Evolutionary conservation across 2,329 filamentous ascomycete genomes (phyloP), one percentile per base, ranked within the genome.

Genomic region (Cordyceps pruinosa): DNA sequence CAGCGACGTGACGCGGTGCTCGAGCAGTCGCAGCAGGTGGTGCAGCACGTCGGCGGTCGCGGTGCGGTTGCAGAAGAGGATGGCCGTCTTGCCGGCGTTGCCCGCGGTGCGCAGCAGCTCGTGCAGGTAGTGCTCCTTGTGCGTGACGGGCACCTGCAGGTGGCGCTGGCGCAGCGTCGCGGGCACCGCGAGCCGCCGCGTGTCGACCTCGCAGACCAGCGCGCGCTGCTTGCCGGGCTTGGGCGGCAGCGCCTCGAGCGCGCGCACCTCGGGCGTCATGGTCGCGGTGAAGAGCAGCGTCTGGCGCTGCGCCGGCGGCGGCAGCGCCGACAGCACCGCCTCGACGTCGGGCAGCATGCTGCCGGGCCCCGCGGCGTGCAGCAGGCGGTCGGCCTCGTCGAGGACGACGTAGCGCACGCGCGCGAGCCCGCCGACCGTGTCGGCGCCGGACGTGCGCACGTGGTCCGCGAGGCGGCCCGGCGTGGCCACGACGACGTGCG

Each of bases 201-300:
- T 90, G 70, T 93, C 89, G 42, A 93, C 84, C 73, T 99, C 93
- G 66, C 90, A 96, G 46, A 97, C 83, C 71, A 93, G 96, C 37
- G 96, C 85, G 1, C 90, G 87, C 52, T 83, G 84, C 60, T 89
- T 87, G 53, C 84, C 84, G 1, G 84, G 79, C 44, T 84, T 79
- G 39, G 83, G 77, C 9, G 90, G 86, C 75, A 89, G 83, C 58
- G 88, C 82, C 71, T 96, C 94, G 59, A 97, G 75, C 2, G 90
- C 89, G 50, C 90, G 84, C 4, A 99, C 91, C 75, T 97, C 93
- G 3, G 90, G 85, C 0, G 94, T 97, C 44, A 99, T 86, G 1
- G 94, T 99, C 17, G 94, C 94, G 9, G 94, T 99, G 75, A 99
- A 99, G 3, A 99, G 82, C 17, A 96, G 83, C 0, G 93, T 99